Evolutionary conservation across 331 rosid species (phyloP).

Genomic region (Arachis monticola): DNA sequence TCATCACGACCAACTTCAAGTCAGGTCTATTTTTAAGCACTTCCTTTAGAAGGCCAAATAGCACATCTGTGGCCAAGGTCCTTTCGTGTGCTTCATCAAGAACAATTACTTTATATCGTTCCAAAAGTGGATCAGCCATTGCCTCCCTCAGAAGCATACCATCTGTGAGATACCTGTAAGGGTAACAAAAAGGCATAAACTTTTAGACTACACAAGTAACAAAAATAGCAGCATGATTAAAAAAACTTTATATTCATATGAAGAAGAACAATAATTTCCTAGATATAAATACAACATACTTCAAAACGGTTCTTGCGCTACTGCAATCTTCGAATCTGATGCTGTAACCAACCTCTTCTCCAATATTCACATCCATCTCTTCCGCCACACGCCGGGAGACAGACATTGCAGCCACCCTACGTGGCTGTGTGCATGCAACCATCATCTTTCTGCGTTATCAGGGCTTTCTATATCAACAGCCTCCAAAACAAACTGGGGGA

Average conservation of each 20-base stretch:
- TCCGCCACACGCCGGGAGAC: slow-evolving; percentile 98
- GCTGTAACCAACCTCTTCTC: slow-evolving; percentile 99
- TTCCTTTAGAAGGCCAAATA: slow-evolving; percentile 96
- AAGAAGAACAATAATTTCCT: not conserved
- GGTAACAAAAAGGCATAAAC: not conserved
- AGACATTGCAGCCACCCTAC: slow-evolving; percentile 98
- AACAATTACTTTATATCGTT: slow-evolving; percentile 84
- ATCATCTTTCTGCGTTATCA: slow-evolving; percentile 84
- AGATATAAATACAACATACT: slow-evolving; percentile 55
- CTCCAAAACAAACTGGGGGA: slow-evolving; percentile 95
- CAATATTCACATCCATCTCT: slow-evolving; percentile 96
- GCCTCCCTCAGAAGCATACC: slow-evolving; percentile 99
- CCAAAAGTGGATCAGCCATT: slow-evolving; percentile 94
- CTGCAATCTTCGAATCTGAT: slow-evolving; percentile 99
- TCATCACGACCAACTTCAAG: slow-evolving; percentile 95
- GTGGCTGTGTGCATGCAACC: slow-evolving; percentile 98
- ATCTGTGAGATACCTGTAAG: slow-evolving; percentile 85
- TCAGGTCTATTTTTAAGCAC: slow-evolving; percentile 91
- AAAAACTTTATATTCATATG: not conserved
- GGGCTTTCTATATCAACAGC: slow-evolving; percentile 74
- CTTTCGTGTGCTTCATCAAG: slow-evolving; percentile 99
- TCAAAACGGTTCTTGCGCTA: slow-evolving; percentile 86
- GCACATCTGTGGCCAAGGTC: slow-evolving; percentile 96
- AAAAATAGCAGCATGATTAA: too few relatives aligned
- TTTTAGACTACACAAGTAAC: too few relatives aligned